A percentile compares a stretch with the other conserved stretches of the same genome.
These are phyloP conservation scores for Monilinia polystroma DNA, from an alignment of 2,329 filamentous ascomycete species.

Conservation along the genomic window DNA sequence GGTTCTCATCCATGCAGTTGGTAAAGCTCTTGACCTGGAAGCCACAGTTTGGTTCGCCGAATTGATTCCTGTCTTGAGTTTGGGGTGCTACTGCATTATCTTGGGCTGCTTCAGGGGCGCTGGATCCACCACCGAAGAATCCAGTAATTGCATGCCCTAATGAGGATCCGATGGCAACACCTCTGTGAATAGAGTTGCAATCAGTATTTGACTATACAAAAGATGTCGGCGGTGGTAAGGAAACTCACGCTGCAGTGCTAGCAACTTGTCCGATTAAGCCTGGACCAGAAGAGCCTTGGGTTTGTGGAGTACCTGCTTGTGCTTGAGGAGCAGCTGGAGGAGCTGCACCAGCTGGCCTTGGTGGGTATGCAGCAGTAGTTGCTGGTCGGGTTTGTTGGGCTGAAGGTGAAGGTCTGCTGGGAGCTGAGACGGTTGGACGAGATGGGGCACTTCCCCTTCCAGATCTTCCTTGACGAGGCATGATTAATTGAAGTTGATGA, in stretches of 20 bases:
- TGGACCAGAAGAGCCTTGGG: conserved; percentile 56
- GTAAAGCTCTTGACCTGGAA: conserved; percentile 82
- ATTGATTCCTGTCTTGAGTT: conserved; percentile 52
- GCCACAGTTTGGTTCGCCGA: conserved; percentile 67
- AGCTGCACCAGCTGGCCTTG: conserved; percentile 52
- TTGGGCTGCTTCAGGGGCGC: conserved; percentile 52
- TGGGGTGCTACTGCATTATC: conserved; percentile 53
- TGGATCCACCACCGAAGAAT: conserved; percentile 75
- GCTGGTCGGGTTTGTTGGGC: conserved; percentile 67
- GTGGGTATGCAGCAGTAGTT: conserved; percentile 58
- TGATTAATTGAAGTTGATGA: conserved; percentile 44
- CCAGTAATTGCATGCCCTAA: conserved; percentile 94
- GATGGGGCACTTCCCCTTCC: conserved; percentile 56
- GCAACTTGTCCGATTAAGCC: conserved; percentile 97
- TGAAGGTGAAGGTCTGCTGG: conserved; percentile 48
- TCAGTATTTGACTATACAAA: background rate
- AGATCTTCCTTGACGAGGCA: conserved; percentile 77
- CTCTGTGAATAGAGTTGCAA: conserved; percentile 53
- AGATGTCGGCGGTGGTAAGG: background rate
- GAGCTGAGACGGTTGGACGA: conserved; percentile 60
- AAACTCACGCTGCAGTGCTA: conserved; percentile 89
- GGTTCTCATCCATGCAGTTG: conserved; percentile 93
- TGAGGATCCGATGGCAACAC: conserved; percentile 93
- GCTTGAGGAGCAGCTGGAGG: conserved; percentile 41
- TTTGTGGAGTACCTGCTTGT: conserved; percentile 36